These are phyloP conservation scores for Schoenoplectus triqueter DNA, from an alignment of 202 grass and related monocot genomes.

Conservation along the genomic window DNA sequence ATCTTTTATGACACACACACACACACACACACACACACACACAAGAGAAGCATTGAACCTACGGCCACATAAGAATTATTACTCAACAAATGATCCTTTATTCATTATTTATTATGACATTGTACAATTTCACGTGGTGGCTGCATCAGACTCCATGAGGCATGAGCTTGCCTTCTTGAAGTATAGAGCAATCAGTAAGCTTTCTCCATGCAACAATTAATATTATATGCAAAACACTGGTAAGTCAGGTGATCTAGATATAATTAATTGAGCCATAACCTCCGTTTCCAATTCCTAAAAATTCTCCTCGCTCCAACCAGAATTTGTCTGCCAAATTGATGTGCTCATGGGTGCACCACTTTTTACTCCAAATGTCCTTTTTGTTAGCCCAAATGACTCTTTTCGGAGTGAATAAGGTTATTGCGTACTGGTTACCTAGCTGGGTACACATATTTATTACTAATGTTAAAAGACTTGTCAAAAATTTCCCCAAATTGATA, in stretches of 20 bases:
- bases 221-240: background rate
- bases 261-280: background rate
- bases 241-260: background rate
- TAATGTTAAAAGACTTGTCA: background rate
- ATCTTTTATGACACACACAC: background rate
- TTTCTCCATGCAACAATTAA: background rate
- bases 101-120: background rate
- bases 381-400: background rate
- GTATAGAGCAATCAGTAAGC: background rate
- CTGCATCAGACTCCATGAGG: background rate
- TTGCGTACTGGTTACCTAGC: background rate
- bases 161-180: background rate
- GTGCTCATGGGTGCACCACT: background rate
- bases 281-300: background rate
- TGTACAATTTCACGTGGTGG: background rate
- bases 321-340: background rate
- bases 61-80: background rate
- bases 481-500: slow-evolving; percentile 20
- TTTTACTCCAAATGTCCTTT: background rate
- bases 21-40: too few species aligned
- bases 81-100: background rate
- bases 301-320: slow-evolving; percentile 13
- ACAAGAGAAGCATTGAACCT: background rate
- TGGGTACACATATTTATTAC: too few species aligned
- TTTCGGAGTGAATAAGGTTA: slow-evolving; percentile 31